A percentile compares a stretch with the other conserved stretches of the same genome.
Evolutionary conservation across 2,329 filamentous ascomycete genomes (phyloP).

Genomic region (Dryadomyces sulphureus): DNA sequence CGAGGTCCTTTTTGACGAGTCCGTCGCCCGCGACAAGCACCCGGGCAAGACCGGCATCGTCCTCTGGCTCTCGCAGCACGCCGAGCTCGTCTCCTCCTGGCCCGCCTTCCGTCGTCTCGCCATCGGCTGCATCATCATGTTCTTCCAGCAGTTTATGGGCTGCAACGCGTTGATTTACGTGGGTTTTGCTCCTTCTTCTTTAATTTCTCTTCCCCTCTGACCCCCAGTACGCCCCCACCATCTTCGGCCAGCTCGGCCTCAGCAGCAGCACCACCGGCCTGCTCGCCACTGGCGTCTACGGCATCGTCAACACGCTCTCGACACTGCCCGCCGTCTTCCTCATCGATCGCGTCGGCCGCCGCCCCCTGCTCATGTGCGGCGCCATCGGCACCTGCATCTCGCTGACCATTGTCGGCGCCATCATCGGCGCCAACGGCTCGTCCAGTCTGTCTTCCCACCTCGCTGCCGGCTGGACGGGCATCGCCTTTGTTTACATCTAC

Average conservation of each 20-base stretch:
- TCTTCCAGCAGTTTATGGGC: constrained; percentile 2
- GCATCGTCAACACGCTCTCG: neutral
- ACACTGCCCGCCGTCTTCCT: neutral
- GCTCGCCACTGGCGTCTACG: neutral
- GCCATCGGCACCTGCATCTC: neutral
- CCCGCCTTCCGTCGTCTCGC: neutral
- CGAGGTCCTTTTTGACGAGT: neutral
- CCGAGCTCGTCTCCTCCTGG: neutral
- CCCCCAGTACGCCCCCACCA: neutral
- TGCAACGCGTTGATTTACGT: constrained; percentile 2
- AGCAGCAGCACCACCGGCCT: neutral
- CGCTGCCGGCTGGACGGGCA: neutral
- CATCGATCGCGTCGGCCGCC: neutral
- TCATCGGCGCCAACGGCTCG: neutral
- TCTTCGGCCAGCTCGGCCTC: neutral
- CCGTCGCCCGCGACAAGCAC: neutral
- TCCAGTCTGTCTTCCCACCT: neutral
- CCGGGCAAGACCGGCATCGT: neutral
- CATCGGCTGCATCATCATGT: neutral
- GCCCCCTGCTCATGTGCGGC: neutral
- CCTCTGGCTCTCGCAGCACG: neutral
- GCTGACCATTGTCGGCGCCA: neutral
- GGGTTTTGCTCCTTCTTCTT: neutral
- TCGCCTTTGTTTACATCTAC: constrained; percentile 1
- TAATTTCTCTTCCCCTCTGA: neutral